phyloP scores from a whole-genome alignment of 129 eudicot species.

The Flaveria brownii region DNA sequence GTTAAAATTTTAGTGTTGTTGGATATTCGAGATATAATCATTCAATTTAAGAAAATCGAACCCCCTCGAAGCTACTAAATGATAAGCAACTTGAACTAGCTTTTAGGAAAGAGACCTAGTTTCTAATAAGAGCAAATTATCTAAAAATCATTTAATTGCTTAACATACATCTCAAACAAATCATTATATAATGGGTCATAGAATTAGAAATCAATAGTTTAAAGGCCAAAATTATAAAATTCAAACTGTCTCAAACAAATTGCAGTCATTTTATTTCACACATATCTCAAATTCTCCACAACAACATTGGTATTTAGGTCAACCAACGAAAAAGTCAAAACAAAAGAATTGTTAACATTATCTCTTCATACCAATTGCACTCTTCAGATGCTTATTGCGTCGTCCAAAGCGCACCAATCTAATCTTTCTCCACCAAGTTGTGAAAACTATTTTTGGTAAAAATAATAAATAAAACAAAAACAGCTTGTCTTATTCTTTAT shows the following conservation, averaged over 20 bases:
- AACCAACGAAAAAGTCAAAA: slow-evolving; percentile 10
- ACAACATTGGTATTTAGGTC: slow-evolving; percentile 7
- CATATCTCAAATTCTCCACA: neutral
- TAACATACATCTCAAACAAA: neutral
- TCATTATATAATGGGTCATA: neutral
- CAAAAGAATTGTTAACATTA: slow-evolving; percentile 21
- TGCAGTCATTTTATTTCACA: no score
- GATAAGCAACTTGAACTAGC: no score
- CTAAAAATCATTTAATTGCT: neutral
- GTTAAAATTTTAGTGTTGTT: no score
- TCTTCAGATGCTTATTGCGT: neutral
- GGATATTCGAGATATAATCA: no score
- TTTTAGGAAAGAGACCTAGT: no score
- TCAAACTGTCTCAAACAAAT: no score
- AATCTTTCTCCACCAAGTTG: slow-evolving; percentile 9
- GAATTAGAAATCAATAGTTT: neutral
- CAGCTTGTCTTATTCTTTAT: neutral
- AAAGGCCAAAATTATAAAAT: neutral
- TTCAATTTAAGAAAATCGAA: no score
- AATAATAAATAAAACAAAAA: neutral
- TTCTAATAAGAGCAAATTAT: no score
- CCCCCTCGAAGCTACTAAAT: no score
- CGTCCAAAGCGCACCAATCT: neutral
- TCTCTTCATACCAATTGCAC: slow-evolving; percentile 16
- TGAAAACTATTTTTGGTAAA: slow-evolving; percentile 12